These are phyloP conservation scores for Sungouiozyma ichnusensis DNA, from an alignment of 805 yeast species.

Conservation along the genomic window DNA sequence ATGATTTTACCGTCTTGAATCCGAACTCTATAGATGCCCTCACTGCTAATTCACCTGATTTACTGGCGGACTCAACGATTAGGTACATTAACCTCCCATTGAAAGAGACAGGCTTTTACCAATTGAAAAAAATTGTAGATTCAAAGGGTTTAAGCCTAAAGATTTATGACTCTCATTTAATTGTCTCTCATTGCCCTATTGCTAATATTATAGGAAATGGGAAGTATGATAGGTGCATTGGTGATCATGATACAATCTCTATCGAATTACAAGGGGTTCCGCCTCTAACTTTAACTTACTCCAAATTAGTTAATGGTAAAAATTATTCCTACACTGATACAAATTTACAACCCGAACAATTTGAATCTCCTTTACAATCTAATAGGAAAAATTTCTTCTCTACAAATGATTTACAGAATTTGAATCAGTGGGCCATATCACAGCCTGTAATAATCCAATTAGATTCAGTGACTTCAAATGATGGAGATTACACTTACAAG, in stretches of 20 bases:
- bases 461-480: conserved; percentile 32
- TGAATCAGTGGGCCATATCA: conserved; percentile 34
- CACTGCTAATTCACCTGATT: too few species aligned
- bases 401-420: conserved; percentile 29
- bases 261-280: conserved; percentile 65
- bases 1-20: conserved; percentile 39
- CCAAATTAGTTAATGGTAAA: conserved; percentile 34
- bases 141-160: conserved; percentile 50
- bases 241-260: conserved; percentile 40
- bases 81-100: conserved; percentile 59
- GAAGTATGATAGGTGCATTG: conserved; percentile 49
- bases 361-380: conserved; percentile 39
- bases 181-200: conserved; percentile 69
- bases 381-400: conserved; percentile 19
- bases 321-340: conserved; percentile 29
- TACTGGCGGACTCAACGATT: conserved; percentile 25
- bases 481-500: conserved; percentile 47
- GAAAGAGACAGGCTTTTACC: conserved; percentile 65
- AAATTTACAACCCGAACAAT: conserved; percentile 40
- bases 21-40: too few species aligned
- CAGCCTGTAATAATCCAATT: conserved; percentile 35
- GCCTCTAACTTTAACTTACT: conserved; percentile 56
- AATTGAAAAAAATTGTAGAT: conserved; percentile 58
- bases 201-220: conserved; percentile 42
- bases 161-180: conserved; percentile 47